These are phyloP conservation scores for Elsinoe perseae DNA, from an alignment of 2,329 filamentous ascomycete genomes.

Conservation along the genomic window DNA sequence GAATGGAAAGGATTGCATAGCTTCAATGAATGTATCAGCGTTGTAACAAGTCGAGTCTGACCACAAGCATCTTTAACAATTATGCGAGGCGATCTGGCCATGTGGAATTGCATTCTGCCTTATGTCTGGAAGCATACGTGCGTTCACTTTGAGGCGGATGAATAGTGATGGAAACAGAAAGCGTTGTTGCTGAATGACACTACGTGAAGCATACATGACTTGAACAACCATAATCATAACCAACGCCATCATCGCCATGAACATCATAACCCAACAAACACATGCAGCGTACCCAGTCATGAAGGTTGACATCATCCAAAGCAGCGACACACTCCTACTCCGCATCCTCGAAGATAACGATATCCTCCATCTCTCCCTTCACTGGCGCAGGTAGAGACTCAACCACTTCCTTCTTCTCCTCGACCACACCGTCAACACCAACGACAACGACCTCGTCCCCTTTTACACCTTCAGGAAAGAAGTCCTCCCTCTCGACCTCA, in stretches of 20 bases:
- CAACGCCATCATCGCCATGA: constrained; percentile 4
- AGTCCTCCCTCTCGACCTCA: constrained; percentile 30
- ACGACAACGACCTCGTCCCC: constrained; percentile 27
- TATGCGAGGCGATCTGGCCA: too few relatives aligned
- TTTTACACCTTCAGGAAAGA: constrained; percentile 29
- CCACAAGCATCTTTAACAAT: not conserved
- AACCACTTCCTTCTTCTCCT: constrained; percentile 16
- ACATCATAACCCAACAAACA: constrained; percentile 2
- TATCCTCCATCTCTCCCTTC: constrained; percentile 21
- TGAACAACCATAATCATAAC: not conserved
- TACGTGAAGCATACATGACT: constrained; percentile 9
- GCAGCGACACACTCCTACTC: not conserved
- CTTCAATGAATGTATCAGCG: constrained; percentile 11
- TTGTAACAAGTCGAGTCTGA: not conserved
- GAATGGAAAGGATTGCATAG: not conserved
- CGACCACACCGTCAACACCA: constrained; percentile 16
- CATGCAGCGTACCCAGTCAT: not conserved
- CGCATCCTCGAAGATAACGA: constrained; percentile 26
- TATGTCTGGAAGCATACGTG: too few relatives aligned
- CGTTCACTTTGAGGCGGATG: too few relatives aligned
- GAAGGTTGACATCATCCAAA: not conserved
- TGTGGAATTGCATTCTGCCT: too few relatives aligned
- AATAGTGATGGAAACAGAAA: not conserved
- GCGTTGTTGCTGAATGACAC: constrained; percentile 1
- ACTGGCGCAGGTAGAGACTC: constrained; percentile 10